These are phyloP conservation scores for Aspergillus sclerotialis DNA, from an alignment of 2,329 filamentous ascomycete genomes.

Conservation along the genomic window DNA sequence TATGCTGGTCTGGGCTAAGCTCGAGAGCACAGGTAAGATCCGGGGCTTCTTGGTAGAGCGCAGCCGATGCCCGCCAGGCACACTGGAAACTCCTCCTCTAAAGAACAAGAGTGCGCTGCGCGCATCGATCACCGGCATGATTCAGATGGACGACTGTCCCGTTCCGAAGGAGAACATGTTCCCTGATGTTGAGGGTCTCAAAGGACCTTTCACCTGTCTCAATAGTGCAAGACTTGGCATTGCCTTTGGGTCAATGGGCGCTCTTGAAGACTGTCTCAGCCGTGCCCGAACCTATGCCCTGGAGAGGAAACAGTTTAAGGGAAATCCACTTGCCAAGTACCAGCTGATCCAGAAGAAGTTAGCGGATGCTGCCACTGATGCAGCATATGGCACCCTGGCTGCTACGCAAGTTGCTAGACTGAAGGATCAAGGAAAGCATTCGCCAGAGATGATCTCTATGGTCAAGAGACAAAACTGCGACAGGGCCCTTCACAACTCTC, in stretches of 20 bases:
- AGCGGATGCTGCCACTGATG: conserved; percentile 84
- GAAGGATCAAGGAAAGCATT: conserved; percentile 81
- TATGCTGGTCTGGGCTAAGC: conserved; percentile 84
- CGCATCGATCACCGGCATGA: conserved; percentile 95
- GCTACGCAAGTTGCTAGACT: conserved; percentile 84
- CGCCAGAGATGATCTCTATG: conserved; percentile 95
- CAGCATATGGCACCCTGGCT: conserved; percentile 82
- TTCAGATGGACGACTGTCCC: conserved; percentile 84
- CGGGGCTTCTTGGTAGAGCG: conserved; percentile 86
- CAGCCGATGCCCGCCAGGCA: conserved; percentile 74
- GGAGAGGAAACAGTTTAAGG: conserved; percentile 92
- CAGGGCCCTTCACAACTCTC: conserved; percentile 69
- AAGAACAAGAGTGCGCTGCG: conserved; percentile 93
- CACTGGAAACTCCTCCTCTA: conserved; percentile 82
- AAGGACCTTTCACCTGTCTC: conserved; percentile 85
- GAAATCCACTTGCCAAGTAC: conserved; percentile 89
- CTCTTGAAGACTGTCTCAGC: conserved; percentile 82
- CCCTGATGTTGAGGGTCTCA: conserved; percentile 76
- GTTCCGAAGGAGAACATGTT: conserved; percentile 92
- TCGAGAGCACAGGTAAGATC: conserved; percentile 88
- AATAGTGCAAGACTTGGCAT: conserved; percentile 94
- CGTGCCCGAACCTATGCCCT: conserved; percentile 80
- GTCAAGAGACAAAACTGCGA: conserved; percentile 98
- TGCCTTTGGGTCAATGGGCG: conserved; percentile 86
- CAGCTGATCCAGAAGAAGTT: conserved; percentile 98